phyloP scores from a whole-genome alignment of 1,284 basidiomycete genomes.

The Stygiomarasmius scandens region DNA sequence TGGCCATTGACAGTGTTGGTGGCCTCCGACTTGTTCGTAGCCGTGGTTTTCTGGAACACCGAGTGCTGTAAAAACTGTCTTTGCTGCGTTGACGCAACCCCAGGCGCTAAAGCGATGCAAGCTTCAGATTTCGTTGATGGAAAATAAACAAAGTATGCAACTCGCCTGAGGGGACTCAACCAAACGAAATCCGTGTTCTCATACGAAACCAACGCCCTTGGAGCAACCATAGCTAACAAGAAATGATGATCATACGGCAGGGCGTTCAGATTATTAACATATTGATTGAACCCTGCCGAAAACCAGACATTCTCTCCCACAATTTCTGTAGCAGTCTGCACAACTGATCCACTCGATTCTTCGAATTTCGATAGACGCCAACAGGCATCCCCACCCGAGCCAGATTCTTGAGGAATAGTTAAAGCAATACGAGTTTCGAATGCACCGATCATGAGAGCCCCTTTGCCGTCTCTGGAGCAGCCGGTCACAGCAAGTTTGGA shows the following conservation, averaged over 20 bases:
- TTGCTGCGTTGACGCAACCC: conserved; percentile 52
- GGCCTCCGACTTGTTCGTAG: conserved; percentile 52
- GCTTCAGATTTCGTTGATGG: too few species aligned
- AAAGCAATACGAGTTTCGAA: conserved; percentile 55
- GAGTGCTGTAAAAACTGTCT: conserved; percentile 49
- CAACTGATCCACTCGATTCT: conserved; percentile 36
- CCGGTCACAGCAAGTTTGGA: conserved; percentile 53
- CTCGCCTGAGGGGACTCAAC: conserved; percentile 5
- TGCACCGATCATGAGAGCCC: conserved; percentile 56
- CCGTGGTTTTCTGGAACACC: conserved; percentile 49
- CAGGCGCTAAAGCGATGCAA: conserved; percentile 1
- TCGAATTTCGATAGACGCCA: conserved; percentile 55
- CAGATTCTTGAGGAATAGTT: conserved; percentile 60
- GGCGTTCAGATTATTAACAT: conserved; percentile 39
- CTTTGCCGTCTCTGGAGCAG: conserved; percentile 59
- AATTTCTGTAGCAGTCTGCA: conserved; percentile 54
- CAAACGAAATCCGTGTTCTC: conserved; percentile 44
- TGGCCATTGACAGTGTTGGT: conserved; percentile 57
- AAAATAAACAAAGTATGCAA: too few species aligned
- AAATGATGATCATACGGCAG: conserved; percentile 59
- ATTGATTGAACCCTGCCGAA: conserved; percentile 47
- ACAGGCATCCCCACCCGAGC: conserved; percentile 56
- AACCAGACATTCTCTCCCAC: conserved; percentile 60
- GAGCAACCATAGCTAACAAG: conserved; percentile 54
- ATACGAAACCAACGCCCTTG: conserved; percentile 50